Evolutionary conservation across 2,329 filamentous ascomycete species (phyloP), one percentile per base, ranked within the genome.

Genomic region (Aspergillus clavatus): DNA sequence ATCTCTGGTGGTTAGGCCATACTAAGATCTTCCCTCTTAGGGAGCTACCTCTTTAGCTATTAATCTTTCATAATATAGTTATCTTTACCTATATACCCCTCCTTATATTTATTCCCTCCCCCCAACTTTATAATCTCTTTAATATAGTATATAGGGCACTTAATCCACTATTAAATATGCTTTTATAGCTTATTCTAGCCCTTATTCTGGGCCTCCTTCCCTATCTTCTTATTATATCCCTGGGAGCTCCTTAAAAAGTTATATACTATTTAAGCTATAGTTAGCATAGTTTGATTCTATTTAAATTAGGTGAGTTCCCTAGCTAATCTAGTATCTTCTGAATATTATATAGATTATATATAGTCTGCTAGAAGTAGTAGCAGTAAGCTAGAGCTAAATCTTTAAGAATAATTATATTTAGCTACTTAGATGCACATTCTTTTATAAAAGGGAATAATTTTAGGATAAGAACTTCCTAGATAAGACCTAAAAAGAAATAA

Each of bases 161-260:
- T 36, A 46, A 55, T 54, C 42, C 48, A 55, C 28, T 5, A 6
- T 28, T 55, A 38, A 33, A 55, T 54, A 16, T 36, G 40, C n/a
- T 28, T 7, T 28, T 54, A 40, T 22, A 27, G 37, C 23, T 52
- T 38, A 22, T 52, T 24, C 48, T 38, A 54, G 8, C 1, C 12
- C 18, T 42, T n/a, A 7, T 24, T 22, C 47, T 43, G 54, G 8
- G 18, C 23, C 19, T 42, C 35, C 22, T 26, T 26, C 1, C 28
- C 37, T 14, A 42, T 37, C 21, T 7, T 23, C 11, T 28, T 14
- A 14, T 18, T 28, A 18, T 41, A 40, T n/a, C n/a, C n/a, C n/a
- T n/a, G 8, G 39, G 35, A 18, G 51, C 45, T 31, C 40, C 36
- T 8, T 31, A 23, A 21, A 18, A 28, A 1, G 39, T 53, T 2